phyloP scores from a whole-genome alignment of 176 grass and related monocot genomes.

The Oryza glaberrima region DNA sequence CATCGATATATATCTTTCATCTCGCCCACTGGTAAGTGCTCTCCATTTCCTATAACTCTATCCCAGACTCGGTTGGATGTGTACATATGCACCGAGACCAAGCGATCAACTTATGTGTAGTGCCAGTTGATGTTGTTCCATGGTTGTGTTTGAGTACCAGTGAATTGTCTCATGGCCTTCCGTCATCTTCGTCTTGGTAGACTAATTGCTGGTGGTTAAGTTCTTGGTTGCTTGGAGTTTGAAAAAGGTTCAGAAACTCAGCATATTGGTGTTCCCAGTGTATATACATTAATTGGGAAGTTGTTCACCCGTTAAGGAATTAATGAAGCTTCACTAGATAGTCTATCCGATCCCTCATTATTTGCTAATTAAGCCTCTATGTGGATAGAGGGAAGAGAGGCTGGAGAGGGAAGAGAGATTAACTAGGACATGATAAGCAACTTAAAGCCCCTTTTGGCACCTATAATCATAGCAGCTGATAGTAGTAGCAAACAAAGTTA shows the following conservation, averaged over 20 bases:
- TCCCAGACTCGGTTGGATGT: neutral
- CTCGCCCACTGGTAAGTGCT: neutral
- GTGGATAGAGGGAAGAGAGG: neutral
- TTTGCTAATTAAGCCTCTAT: neutral
- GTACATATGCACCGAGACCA: neutral
- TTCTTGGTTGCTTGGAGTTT: neutral
- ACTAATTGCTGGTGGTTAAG: neutral
- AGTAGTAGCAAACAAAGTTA: constrained; percentile 28
- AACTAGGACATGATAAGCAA: neutral
- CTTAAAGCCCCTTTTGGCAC: constrained; percentile 18
- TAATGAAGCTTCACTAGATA: neutral
- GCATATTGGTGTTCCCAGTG: neutral
- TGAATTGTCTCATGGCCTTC: neutral
- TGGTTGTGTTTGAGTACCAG: neutral
- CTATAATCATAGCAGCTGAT: constrained; percentile 8
- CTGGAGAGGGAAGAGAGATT: neutral
- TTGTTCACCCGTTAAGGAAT: neutral
- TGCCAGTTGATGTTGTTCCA: neutral
- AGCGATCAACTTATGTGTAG: neutral
- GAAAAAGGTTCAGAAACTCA: neutral
- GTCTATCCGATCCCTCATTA: neutral
- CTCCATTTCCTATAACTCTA: neutral
- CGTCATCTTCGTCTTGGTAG: neutral
- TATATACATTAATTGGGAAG: neutral
- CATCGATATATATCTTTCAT: neutral